phyloP scores from a whole-genome alignment of 139 green algal species.

The Raphidocelis subcapitata region DNA sequence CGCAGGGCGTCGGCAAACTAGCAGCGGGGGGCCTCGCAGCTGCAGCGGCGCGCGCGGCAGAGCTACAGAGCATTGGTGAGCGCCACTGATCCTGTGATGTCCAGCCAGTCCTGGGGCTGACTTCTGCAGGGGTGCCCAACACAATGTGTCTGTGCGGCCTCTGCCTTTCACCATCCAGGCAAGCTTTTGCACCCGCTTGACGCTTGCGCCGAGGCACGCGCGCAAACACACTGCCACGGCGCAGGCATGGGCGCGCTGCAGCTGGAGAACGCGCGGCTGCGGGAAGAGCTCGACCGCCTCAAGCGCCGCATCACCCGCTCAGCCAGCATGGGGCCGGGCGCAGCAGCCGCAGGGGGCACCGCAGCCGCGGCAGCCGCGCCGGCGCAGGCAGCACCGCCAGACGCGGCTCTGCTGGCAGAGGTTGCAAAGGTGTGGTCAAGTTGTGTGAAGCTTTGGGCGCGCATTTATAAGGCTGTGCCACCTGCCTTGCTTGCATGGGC shows the following conservation, averaged over 20 bases:
- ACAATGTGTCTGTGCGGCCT: no score
- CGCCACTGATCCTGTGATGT: no score
- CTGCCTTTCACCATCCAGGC: no score
- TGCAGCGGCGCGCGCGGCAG: no score
- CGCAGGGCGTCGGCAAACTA: conserved; percentile 15
- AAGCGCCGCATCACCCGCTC: conserved; percentile 20
- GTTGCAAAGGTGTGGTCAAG: conserved; percentile 22
- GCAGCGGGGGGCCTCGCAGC: neutral
- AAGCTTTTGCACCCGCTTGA: no score
- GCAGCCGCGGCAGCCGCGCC: conserved; percentile 16
- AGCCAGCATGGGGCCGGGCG: neutral
- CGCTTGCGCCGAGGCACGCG: no score
- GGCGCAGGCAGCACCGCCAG: neutral
- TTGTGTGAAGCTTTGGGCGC: neutral
- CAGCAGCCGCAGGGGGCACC: neutral
- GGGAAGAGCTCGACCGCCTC: conserved; percentile 46
- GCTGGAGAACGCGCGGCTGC: conserved; percentile 54
- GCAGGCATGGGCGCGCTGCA: conserved; percentile 11
- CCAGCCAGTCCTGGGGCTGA: no score
- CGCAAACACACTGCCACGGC: no score
- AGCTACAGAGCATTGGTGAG: no score
- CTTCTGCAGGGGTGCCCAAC: no score
- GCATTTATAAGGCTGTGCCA: neutral
- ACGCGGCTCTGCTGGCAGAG: conserved; percentile 15
- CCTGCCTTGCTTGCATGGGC: conserved; percentile 1